Evolutionary conservation across 768 basidiomycete species (phyloP).

Genomic region (Leccinum variicolor): DNA sequence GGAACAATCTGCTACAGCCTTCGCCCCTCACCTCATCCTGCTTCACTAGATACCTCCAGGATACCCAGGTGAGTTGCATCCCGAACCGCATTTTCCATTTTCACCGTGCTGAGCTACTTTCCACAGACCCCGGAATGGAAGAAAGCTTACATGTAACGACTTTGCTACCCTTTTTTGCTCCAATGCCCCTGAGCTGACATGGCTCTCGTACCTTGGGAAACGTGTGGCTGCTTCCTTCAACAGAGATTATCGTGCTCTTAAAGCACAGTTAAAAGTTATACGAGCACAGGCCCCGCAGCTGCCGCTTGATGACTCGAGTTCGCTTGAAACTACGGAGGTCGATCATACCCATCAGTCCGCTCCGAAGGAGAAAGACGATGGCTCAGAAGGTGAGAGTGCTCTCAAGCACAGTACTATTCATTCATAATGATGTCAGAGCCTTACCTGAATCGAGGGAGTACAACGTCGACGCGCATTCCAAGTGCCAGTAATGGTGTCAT

Average conservation of each 20-base stretch:
- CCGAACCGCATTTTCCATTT: background rate
- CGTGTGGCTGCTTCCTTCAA: background rate
- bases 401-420: background rate
- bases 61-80: constrained; percentile 52
- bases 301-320: constrained; percentile 2
- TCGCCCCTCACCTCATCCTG: background rate
- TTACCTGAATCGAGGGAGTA: background rate
- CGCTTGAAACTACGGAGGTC: background rate
- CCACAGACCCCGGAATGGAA: constrained; percentile 64
- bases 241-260: constrained; percentile 73
- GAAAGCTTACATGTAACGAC: constrained; percentile 26
- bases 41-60: constrained; percentile 54
- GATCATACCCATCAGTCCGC: background rate
- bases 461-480: constrained; percentile 1
- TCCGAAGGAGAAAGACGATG: background rate
- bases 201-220: background rate
- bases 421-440: background rate
- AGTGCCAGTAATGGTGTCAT: background rate
- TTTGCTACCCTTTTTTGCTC: background rate
- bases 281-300: constrained; percentile 32
- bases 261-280: constrained; percentile 63
- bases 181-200: background rate
- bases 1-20: constrained; percentile 7
- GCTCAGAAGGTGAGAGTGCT: background rate
- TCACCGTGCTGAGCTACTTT: background rate